Base-by-base conservation (phyloP, 2,329 filamentous ascomycete species). In the Drechslerella dactyloides region DNA sequence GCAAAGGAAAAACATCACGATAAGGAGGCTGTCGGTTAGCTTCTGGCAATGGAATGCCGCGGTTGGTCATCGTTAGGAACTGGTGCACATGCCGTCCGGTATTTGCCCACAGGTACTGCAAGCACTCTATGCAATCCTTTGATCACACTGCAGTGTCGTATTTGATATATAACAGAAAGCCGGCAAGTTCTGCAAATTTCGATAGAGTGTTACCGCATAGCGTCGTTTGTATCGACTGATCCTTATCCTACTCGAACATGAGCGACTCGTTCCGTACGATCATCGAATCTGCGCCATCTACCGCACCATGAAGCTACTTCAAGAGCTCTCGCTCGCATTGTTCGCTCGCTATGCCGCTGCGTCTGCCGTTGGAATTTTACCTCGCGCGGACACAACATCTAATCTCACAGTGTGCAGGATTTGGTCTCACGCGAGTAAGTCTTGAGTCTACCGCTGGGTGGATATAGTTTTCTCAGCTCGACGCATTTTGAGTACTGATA, bases 341-440 rank as follows among this genome's bases (percentile, higher is more conserved):
- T 52, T 59, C 7, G 15, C 50, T 7, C 7, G n/a, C 5, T n/a
- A 35, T 5, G 30, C 53, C 21, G 51, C 21, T 23, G 44, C 42
- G 13, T 57, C 54, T 8, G 23, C 68, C 7, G 27, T 53, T 40
- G 42, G 60, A n/a, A 23, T 65, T 17, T 1, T 37, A 2, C 23
- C 40, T 56, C 60, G 60, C 3, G 54, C 64, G 46, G 44, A 21
- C 17, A 7, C 40, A 13, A n/a, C 46, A n/a, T 19, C n/a, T 11
- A 57, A 53, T 33, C 21, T 61, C 15, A 59, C 54, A n/a, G 10
- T 21, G 13, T 72, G 68, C 33, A 60, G 35, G 53, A 46, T 72
- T 23, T 65, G 60, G 60, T 42, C 68, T 1, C 68, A 72, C 30
- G 68, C 68, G 8, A 72, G 68, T 72, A 65, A 57, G 60, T 57